These are phyloP conservation scores for Mucor saturninus DNA, from an alignment of 371 early-diverging fungal species.

Conservation along the genomic window DNA sequence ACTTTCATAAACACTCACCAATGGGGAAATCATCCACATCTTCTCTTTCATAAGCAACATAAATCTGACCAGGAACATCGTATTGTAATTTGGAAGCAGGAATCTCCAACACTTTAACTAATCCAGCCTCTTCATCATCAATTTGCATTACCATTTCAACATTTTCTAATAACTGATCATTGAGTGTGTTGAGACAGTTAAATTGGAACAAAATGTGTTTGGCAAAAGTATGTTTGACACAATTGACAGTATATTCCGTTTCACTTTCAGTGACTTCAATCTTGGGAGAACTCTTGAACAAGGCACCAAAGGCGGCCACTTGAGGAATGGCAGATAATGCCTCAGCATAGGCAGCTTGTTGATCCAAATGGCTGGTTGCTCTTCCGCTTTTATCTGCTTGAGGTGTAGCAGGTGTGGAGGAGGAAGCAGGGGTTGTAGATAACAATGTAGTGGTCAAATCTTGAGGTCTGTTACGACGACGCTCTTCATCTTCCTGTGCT, in stretches of 20 bases:
- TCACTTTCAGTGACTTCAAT: constrained; percentile 92
- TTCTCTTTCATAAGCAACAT: constrained; percentile 79
- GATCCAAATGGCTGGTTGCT: constrained; percentile 44
- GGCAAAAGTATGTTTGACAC: constrained; percentile 91
- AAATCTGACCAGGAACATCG: constrained; percentile 80
- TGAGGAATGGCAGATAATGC: constrained; percentile 81
- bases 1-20: constrained; percentile 33
- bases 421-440: constrained; percentile 31
- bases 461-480: constrained; percentile 48
- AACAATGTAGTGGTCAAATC: constrained; percentile 31
- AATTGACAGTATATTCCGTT: constrained; percentile 93
- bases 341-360: constrained; percentile 75
- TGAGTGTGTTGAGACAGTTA: constrained; percentile 91
- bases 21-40: constrained; percentile 62
- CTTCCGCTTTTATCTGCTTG: constrained; percentile 1
- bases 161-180: constrained; percentile 91
- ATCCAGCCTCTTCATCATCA: constrained; percentile 68
- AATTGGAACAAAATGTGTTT: constrained; percentile 96
- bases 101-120: constrained; percentile 62
- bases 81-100: constrained; percentile 76
- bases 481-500: constrained; percentile 78
- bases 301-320: constrained; percentile 80
- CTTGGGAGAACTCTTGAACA: constrained; percentile 83
- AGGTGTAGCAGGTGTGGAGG: constrained; percentile 19
- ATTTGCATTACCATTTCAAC: constrained; percentile 86